Base-by-base conservation (phyloP, 140 eudicot species). In the Senecio squalidus region DNA sequence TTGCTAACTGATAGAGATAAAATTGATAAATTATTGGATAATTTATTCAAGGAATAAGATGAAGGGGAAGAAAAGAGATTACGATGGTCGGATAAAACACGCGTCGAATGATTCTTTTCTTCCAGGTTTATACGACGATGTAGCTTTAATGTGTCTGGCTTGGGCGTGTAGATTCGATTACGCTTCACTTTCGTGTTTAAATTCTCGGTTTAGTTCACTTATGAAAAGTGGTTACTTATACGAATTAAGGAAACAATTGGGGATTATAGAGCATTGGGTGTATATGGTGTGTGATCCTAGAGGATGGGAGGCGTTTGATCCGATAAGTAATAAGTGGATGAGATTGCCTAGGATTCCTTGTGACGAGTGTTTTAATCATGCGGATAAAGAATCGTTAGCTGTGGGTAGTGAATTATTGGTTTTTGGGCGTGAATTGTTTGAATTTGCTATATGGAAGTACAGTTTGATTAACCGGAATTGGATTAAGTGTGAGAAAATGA, bases 231-330 rank as follows among this genome's bases (percentile, higher is more conserved):
- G 88, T 7, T 74, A 80, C 15, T n/a, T 86, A 16, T 82, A 86
- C 26, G 85, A 73, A 27, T 67, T 86, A 66, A 57, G 95, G 17
- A 74, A 80, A 65, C 87, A 77, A 52, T 59, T 71, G 41, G 77
- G 81, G 64, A 36, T 79, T 7, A 74, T 74, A 21, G 88, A 86
- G 74, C 92, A 86, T 53, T 80, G 95, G 95, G 95, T 86, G 34
- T 82, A 82, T 73, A 70, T 86, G 87, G 80, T 80, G 46, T 86
- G 92, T 70, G 85, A 80, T 60, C 95, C 85, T 0, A 71, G 85
- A 45, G 88, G 81, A 25, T 87, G 96, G 96, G 96, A 83, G 54
- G 94, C 84, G 14, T 87, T 80, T 47, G 82, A 83, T 68, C 86
- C 94, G 0, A 45, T 53, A 33, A 52, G 80, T 10, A 66, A 76